These are phyloP conservation scores for Tylopilus sp. DNA, from an alignment of 768 basidiomycete genomes.

Conservation along the genomic window DNA sequence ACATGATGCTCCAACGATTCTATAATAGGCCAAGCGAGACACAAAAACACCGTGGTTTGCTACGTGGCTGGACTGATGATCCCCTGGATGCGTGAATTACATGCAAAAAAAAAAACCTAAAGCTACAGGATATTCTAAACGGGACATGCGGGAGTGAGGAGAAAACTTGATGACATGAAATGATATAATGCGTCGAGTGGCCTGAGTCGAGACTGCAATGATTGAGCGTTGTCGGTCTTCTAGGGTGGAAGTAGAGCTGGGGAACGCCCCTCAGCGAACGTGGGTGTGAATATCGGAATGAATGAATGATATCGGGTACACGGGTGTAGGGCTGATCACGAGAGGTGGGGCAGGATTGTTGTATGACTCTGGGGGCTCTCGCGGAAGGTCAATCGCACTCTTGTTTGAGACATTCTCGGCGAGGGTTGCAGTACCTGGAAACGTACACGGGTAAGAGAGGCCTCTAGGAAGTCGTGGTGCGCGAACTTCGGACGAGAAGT, in stretches of 20 bases:
- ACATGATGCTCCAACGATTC: too few species aligned
- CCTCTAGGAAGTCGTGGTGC: constrained; percentile 9
- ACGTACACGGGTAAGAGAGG: constrained; percentile 2
- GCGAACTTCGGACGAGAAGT: constrained; percentile 11
- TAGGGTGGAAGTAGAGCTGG: constrained; percentile 1
- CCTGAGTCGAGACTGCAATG: not conserved
- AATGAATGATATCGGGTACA: constrained; percentile 26
- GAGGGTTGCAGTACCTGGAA: constrained; percentile 3
- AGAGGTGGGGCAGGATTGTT: constrained; percentile 15
- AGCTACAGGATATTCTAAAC: constrained; percentile 16
- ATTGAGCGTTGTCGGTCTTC: not conserved
- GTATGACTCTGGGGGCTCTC: constrained; percentile 5
- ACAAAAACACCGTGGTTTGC: constrained; percentile 4
- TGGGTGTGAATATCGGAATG: constrained; percentile 13
- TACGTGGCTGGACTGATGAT: too few species aligned
- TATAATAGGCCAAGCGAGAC: constrained; percentile 2
- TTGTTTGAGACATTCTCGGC: constrained; percentile 6
- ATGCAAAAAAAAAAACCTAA: not conserved
- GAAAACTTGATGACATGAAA: constrained; percentile 11
- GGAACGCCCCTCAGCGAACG: constrained; percentile 3
- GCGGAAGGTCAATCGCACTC: not conserved
- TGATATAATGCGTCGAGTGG: not conserved
- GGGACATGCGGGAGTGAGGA: constrained; percentile 4
- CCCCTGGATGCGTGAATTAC: not conserved
- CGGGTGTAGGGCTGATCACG: constrained; percentile 27